phyloP scores from a whole-genome alignment of 495 filamentous ascomycete species.

The Pyronema domesticum region DNA sequence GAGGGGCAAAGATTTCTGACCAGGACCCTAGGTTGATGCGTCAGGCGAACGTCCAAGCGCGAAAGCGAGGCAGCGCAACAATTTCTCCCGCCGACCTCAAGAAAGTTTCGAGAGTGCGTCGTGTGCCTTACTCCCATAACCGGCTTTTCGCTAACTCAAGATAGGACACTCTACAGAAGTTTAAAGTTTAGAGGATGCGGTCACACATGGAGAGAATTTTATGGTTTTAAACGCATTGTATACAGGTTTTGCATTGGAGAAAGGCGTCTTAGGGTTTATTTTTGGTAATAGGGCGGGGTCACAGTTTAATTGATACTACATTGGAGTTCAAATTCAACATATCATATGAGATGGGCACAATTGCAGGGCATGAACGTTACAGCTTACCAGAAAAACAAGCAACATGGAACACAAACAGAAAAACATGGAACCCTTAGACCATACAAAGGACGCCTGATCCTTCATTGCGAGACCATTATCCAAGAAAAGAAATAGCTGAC shows the following conservation, averaged over 20 bases:
- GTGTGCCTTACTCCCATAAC: background rate
- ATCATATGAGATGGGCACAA: background rate
- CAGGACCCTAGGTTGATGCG: slow-evolving; percentile 49
- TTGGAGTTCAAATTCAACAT: background rate
- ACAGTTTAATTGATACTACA: background rate
- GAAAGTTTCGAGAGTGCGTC: slow-evolving; percentile 55
- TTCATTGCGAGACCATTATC: slow-evolving; percentile 1
- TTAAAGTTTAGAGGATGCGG: slow-evolving; percentile 43
- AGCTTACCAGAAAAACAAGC: slow-evolving; percentile 19
- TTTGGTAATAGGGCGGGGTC: background rate
- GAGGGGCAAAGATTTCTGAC: background rate
- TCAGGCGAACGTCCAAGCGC: slow-evolving; percentile 60
- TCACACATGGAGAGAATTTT: background rate
- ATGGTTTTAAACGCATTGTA: background rate
- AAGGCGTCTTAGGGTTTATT: background rate
- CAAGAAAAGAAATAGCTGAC: slow-evolving; percentile 4
- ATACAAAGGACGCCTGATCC: slow-evolving; percentile 19
- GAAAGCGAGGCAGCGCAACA: slow-evolving; percentile 41
- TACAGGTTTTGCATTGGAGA: background rate
- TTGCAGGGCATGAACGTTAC: slow-evolving; percentile 14
- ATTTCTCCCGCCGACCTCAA: slow-evolving; percentile 57
- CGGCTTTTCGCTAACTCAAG: slow-evolving; percentile 3
- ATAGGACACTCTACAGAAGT: slow-evolving; percentile 55
- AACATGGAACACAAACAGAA: slow-evolving; percentile 16
- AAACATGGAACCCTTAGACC: slow-evolving; percentile 13